Percentiles rank a stretch among this genome's conserved stretches.
Conservation (phyloP, 192 early-diverging fungal genomes). For the Linnemannia elongata region DNA sequence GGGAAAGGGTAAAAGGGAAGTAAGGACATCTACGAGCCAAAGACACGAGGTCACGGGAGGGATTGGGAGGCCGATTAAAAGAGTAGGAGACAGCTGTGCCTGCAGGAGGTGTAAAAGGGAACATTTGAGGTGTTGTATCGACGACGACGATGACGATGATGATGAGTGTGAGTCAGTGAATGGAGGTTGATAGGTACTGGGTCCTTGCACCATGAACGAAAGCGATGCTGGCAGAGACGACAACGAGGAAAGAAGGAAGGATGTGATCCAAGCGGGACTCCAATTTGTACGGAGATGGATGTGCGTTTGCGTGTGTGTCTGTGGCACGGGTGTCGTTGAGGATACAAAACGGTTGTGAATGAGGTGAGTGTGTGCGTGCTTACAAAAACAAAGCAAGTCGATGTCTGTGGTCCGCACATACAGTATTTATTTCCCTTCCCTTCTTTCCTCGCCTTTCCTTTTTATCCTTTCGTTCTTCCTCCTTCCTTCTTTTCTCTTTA, state of each 20-base stretch:
- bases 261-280: too few species aligned
- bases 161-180: not conserved
- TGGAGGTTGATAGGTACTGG: not conserved
- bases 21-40: too few species aligned
- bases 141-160: not conserved
- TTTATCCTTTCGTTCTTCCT: conserved; percentile 2
- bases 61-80: not conserved
- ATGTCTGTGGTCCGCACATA: too few species aligned
- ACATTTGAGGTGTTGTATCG: not conserved
- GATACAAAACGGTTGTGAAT: too few species aligned
- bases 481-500: conserved; percentile 14
- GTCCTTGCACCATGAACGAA: not conserved
- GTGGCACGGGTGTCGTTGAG: too few species aligned
- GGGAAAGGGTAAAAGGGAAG: not conserved
- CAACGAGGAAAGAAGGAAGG: too few species aligned
- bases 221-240: too few species aligned
- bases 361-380: too few species aligned
- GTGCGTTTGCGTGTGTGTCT: not conserved
- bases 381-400: too few species aligned
- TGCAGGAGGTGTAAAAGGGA: not conserved
- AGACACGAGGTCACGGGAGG: not conserved
- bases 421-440: not conserved
- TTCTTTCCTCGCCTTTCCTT: not conserved
- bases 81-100: not conserved
- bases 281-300: not conserved